Percentiles rank a stretch among this genome's conserved stretches.
phyloP scores from a whole-genome alignment of 768 basidiomycete species.

The Pholiota conissans region DNA sequence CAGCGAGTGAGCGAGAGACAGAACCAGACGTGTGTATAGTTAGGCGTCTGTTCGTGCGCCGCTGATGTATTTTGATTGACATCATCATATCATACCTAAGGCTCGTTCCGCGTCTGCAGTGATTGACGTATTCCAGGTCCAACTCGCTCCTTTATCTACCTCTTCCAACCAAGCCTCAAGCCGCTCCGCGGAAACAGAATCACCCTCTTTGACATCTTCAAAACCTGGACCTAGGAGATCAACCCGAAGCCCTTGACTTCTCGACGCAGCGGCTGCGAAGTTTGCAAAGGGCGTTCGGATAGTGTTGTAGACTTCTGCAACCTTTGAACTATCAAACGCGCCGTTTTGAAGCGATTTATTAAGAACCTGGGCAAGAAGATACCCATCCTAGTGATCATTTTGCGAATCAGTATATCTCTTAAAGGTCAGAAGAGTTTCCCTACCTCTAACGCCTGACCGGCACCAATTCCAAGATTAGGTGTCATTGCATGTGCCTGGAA shows the following conservation, averaged over 20 bases:
- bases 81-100: background rate
- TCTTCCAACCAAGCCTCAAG: constrained; percentile 17
- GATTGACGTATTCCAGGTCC: constrained; percentile 27
- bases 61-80: too few relatives aligned
- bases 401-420: too few relatives aligned
- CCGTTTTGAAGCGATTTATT: background rate
- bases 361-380: constrained; percentile 29
- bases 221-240: constrained; percentile 25
- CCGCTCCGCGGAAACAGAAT: constrained; percentile 20
- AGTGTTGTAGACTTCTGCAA: constrained; percentile 28
- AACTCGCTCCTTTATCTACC: constrained; percentile 23
- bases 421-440: background rate
- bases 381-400: constrained; percentile 31
- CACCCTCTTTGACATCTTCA: constrained; percentile 26
- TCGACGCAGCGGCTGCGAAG: constrained; percentile 19
- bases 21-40: too few relatives aligned
- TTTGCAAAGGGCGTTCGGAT: constrained; percentile 28
- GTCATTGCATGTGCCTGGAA: constrained; percentile 27
- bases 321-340: constrained; percentile 16
- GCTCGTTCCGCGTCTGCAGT: constrained; percentile 4
- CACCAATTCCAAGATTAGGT: constrained; percentile 31
- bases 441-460: constrained; percentile 33
- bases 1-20: too few relatives aligned
- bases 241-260: constrained; percentile 17
- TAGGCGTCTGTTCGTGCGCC: too few relatives aligned